Base-by-base conservation (phyloP, 768 basidiomycete species). In the Agaricus blazei region DNA sequence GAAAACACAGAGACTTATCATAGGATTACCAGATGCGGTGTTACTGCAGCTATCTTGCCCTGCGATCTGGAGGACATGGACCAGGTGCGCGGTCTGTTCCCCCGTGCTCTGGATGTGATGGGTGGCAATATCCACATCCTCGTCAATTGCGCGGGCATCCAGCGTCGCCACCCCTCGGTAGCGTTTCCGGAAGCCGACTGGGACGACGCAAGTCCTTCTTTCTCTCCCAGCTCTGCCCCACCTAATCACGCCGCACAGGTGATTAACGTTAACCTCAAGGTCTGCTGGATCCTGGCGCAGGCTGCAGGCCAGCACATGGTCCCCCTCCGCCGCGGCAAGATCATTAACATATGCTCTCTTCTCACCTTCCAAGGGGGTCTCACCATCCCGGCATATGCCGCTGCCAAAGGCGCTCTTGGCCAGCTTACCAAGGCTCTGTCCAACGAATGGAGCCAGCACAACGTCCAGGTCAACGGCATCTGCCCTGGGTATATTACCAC, bases 271-370 rank as follows among this genome's bases (percentile, higher is more conserved):
- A 97, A 97, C 75, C 82, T 97, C 66, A 93, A 91, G 69, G 83
- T 91, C 7, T 83, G 81, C 56, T 97, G 88, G 81, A 78, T 92
- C 28, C 85, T 95, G 59, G 85, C 83, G 14, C 88, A 89, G 70
- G 88, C 90, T 48, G 88, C 88, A n/a, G 93, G 91, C 11, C 75
- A 79, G 59, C 94, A 97, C 72, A 95, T 95, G 93, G 82, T 94
- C 9, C 84, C 77, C 52, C 82, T 73, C 62, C 75, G 68, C 48
- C 71, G 74, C 28, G 85, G 86, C 38, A 87, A 87, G 65, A 86
- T 90, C 63, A 85, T 90, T 73, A 88, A 87, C 69, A 78, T 88
- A 54, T 83, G 80, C 45, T 83, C 81, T 31, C 70, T 84, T n/a
- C 72, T 82, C 27, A 79, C 78, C 4, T 83, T 78, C 69, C 81